Evolutionary conservation across 169 alveolate genomes (phyloP).

Genomic region (Eimeria nieschulzi): DNA sequence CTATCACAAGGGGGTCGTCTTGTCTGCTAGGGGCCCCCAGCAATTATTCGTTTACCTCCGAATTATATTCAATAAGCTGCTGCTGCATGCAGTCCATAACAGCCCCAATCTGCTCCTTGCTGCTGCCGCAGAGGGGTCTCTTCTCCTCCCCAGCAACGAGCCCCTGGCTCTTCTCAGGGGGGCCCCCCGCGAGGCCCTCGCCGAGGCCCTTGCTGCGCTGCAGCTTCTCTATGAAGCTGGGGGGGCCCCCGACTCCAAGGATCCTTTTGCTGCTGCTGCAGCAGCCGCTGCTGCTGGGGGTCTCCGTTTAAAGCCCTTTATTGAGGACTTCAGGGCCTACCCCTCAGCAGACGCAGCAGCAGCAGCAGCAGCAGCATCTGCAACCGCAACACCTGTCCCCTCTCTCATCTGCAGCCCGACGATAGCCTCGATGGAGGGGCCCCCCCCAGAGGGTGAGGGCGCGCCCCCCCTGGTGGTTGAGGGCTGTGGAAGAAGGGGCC

Average conservation of each 20-base stretch:
- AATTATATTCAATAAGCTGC: slow-evolving; percentile 1
- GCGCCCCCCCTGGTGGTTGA: background rate
- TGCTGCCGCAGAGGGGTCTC: slow-evolving; percentile 35
- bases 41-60: slow-evolving; percentile 6
- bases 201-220: slow-evolving; percentile 52
- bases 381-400: slow-evolving; percentile 32
- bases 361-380: slow-evolving; percentile 53
- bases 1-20: background rate
- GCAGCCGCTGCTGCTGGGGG: slow-evolving; percentile 25
- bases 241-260: background rate
- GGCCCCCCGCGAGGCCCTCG: slow-evolving; percentile 10
- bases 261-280: background rate
- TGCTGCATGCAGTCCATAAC: slow-evolving; percentile 63
- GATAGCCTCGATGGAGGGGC: background rate
- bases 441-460: slow-evolving; percentile 42
- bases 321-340: background rate
- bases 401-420: slow-evolving; percentile 51
- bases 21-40: background rate
- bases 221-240: slow-evolving; percentile 56
- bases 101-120: slow-evolving; percentile 28
- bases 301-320: no score
- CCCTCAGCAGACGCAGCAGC: slow-evolving; percentile 19
- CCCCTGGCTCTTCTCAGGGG: background rate
- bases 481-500: background rate
- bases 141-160: slow-evolving; percentile 19